Evolutionary conservation across 176 grass and related monocot genomes (phyloP), one percentile per base, ranked within the genome.

Genomic region (Hsuehochloa calcarea): DNA sequence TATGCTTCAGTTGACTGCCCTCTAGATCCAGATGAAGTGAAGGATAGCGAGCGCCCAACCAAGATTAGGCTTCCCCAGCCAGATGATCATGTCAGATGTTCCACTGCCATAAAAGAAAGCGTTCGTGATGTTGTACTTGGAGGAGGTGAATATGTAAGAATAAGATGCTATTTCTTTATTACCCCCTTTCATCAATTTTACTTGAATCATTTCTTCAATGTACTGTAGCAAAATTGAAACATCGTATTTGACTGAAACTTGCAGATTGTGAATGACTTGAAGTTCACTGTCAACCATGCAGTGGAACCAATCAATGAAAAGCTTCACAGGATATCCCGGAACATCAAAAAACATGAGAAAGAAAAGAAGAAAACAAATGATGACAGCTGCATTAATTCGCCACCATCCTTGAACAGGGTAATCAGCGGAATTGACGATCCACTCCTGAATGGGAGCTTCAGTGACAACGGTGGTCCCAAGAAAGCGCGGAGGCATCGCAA

Each of bases 191-290:
- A 49, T 61, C 1, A 17, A 6, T 84, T 78, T 79, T 26, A 13
- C 22, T 44, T 68, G 3, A 22, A 74, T 29, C 23, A 12, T 43
- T 54, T 19, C 59, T 68, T 17, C 0, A 10, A 39, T 25, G 5
- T 84, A 10, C 29, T 27, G 17, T 17, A 58, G n/a, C 15, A 35
- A 82, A 81, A 68, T 23, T 35, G 26, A 74, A 26, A 70, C 19
- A 25, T 13, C 16, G 6, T 58, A 55, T 38, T 31, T 76, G 31
- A 44, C 54, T 73, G 56, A 85, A 90, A 54, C 45, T 25, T 1
- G 52, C 82, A 97, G 95, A 97, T 97, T 85, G 90, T 94, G 47
- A 95, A 98, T 85, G 95, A 98, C 77, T 83, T 98, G 91, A 98
- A 93, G 91, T 98, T 97, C 81, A 98, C 95, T 4, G 86, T 98